Base-by-base conservation (phyloP, 2,329 filamentous ascomycete species). In the Calonectria honghensis region DNA sequence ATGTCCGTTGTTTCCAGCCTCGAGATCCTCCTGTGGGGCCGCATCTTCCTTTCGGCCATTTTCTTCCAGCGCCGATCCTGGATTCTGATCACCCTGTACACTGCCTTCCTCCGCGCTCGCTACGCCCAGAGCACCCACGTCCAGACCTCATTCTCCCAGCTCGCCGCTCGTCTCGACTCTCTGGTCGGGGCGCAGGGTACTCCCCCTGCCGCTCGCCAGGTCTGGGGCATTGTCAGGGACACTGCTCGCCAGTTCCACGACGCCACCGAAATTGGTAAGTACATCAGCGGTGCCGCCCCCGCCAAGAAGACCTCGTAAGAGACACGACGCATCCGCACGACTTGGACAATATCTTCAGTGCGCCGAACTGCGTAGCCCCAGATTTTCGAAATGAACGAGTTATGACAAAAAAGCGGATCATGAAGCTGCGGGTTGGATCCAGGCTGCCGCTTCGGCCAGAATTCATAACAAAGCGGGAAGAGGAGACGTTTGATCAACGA, bases 1-100 rank as follows among this genome's bases (percentile, higher is more conserved):
- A 99, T 99, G 97, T 95, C 94, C 73, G 89, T 98, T 75, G 97
- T 99, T 39, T 94, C 96, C 48, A 89, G 90, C 61, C 94, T 99
- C 73, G 97, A 99, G 88, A 95, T 98, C 79, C 87, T 91, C 51
- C 92, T 98, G 74, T 97, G 96, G 93, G 88, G 94, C 86, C 95
- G 97, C 82, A 88, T 99, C 70, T 83, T 97, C 64, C 87, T 96
- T 70, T 94, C 95, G 39, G 95, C 95, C 76, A 87, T 98, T 77
- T 89, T 97, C 80, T 98, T 98, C 91, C 93, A 93, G 87, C 95
- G 94, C 85, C 94, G 95, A 79, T 97, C 95, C 77, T 98, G 96
- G 95, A 93, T 98, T 82, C 90, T 98, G 68, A 87, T 99, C 75
- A 88, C 88, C 75, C 85, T 98, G 85, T 99, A 98, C 91, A 96